Evolutionary conservation across 1,284 basidiomycete genomes (phyloP), one percentile per base, ranked within the genome.

Genomic region (Naganishia albida): DNA sequence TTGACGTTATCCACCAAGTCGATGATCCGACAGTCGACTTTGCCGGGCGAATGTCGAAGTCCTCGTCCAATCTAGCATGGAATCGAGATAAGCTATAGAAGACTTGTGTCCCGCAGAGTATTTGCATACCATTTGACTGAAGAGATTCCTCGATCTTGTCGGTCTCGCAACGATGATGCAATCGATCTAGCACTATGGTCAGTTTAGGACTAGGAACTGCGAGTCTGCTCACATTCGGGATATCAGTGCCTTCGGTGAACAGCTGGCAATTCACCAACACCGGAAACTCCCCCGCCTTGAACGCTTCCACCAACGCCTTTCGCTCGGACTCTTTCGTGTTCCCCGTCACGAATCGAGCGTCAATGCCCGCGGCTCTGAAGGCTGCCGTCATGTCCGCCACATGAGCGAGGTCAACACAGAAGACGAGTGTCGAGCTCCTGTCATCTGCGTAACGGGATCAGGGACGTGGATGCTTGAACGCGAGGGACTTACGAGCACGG

Each of bases 241-340:
- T 90, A 78, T 93, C 91, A 7, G 91, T 85, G 1, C 93, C 93
- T 80, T 96, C 93, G 0, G 92, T 94, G 69, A 98, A 81, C 59
- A 98, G 90, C 26, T 91, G 89, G 74, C 94, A 98, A 74, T 98
- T 98, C 59, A 98, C 80, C 40, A 99, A 81, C 0, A 99, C 91
- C 3, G 93, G 91, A 72, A 87, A 97, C 62, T 83, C 76, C 7
- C 88, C 88, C 1, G 79, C 78, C 67, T 83, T 86, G 77, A 98
- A 99, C 1, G 83, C 83, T 1, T 82, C 76, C 1, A 98, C 78
- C 1, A 93, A 79, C 3, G 82, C 81, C 68, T 84, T 84, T 7
- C 94, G 84, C 70, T 91, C 87, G 3, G 71, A 70, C 1, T 81
- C 73, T n/a, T 86, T 85, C 0, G 91, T 94, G 23, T 83, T 83